A percentile compares a stretch with the other conserved stretches of the same genome.
phyloP scores from a whole-genome alignment of 2,329 filamentous ascomycete species.

The Aspergillus floridensis region DNA sequence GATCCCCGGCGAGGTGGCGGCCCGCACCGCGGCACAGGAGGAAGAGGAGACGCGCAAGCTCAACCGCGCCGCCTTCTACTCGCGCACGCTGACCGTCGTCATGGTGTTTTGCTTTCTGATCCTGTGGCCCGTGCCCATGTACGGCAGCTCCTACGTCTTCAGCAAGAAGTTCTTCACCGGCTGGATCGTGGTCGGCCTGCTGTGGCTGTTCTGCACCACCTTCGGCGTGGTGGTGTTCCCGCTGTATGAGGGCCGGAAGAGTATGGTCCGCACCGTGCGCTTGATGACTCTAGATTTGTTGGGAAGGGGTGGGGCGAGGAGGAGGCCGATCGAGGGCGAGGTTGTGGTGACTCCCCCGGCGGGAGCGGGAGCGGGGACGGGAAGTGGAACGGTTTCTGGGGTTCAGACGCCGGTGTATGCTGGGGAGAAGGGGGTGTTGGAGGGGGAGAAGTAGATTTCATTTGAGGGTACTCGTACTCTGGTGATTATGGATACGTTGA shows the following conservation, averaged over 20 bases:
- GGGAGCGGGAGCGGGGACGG: neutral
- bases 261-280: slow-evolving; percentile 60
- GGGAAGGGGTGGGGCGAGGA: slow-evolving; percentile 43
- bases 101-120: slow-evolving; percentile 71
- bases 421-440: slow-evolving; percentile 7
- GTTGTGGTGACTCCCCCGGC: neutral
- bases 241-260: slow-evolving; percentile 72
- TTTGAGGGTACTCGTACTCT: too few relatives aligned
- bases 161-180: slow-evolving; percentile 78
- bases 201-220: slow-evolving; percentile 74
- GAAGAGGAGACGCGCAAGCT: slow-evolving; percentile 51
- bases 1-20: slow-evolving; percentile 51
- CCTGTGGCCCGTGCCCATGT: slow-evolving; percentile 92
- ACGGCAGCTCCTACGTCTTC: slow-evolving; percentile 78
- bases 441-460: neutral
- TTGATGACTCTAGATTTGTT: slow-evolving; percentile 61
- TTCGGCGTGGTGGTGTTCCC: slow-evolving; percentile 78
- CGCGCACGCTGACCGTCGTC: slow-evolving; percentile 57
- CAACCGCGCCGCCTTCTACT: slow-evolving; percentile 54
- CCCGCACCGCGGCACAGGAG: slow-evolving; percentile 37
- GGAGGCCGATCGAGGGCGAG: slow-evolving; percentile 11
- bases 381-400: neutral
- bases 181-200: slow-evolving; percentile 72
- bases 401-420: slow-evolving; percentile 9
- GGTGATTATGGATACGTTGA: neutral